phyloP scores from a whole-genome alignment of 1,284 basidiomycete genomes.

The Fomes fomentarius region DNA sequence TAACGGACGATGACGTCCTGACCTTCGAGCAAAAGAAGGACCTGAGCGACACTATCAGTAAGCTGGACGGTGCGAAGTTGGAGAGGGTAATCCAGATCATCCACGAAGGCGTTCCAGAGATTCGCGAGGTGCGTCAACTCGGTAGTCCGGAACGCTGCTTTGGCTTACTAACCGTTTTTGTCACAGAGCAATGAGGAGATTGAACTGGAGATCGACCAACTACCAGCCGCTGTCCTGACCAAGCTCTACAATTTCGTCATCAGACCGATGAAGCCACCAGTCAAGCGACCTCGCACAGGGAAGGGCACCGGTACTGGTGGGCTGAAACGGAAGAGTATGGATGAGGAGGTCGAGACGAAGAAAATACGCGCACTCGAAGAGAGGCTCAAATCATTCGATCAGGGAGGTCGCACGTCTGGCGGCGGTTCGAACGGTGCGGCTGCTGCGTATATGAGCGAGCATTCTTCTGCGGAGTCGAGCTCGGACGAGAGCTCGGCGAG shows the following conservation, averaged over 20 bases:
- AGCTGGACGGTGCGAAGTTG: slow-evolving; percentile 77
- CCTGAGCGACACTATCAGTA: slow-evolving; percentile 88
- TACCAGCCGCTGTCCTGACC: slow-evolving; percentile 82
- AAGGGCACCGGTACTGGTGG: slow-evolving; percentile 86
- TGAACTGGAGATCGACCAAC: slow-evolving; percentile 92
- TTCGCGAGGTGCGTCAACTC: slow-evolving; percentile 78
- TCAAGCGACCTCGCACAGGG: slow-evolving; percentile 68
- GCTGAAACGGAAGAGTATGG: slow-evolving; percentile 89
- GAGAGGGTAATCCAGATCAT: slow-evolving; percentile 92
- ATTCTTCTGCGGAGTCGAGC: slow-evolving; percentile 72
- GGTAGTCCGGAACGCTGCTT: not conserved
- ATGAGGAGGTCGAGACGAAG: slow-evolving; percentile 86
- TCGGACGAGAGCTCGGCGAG: slow-evolving; percentile 77
- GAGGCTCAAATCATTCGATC: slow-evolving; percentile 76
- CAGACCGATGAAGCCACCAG: slow-evolving; percentile 63
- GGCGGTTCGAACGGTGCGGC: slow-evolving; percentile 36
- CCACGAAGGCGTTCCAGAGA: slow-evolving; percentile 85
- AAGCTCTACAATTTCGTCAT: slow-evolving; percentile 95
- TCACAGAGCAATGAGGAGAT: slow-evolving; percentile 91
- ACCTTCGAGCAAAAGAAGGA: slow-evolving; percentile 97
- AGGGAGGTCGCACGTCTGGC: slow-evolving; percentile 44
- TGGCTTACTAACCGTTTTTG: slow-evolving; percentile 3
- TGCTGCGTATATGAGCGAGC: slow-evolving; percentile 63
- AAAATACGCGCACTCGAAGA: slow-evolving; percentile 89
- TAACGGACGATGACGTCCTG: slow-evolving; percentile 68